These are phyloP conservation scores for Colletotrichum caudatum DNA, from an alignment of 2,329 filamentous ascomycete genomes.

Conservation along the genomic window DNA sequence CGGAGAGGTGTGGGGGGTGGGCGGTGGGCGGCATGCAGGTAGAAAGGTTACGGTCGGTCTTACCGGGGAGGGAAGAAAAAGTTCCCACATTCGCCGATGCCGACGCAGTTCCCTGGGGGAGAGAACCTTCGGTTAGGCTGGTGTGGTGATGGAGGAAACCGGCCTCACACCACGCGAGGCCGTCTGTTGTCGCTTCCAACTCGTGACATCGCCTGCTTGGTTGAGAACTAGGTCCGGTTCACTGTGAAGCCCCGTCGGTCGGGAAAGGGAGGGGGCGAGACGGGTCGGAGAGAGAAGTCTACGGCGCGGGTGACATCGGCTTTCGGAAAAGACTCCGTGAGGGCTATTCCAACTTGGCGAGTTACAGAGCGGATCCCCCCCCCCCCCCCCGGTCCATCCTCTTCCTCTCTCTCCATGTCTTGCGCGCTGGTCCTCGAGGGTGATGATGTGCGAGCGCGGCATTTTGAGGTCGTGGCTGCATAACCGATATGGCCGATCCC, in stretches of 20 bases:
- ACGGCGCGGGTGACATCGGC: conserved; percentile 36
- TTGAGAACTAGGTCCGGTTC: no score
- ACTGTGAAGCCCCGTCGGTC: accelerated
- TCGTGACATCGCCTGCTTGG: neutral
- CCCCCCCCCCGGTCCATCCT: neutral
- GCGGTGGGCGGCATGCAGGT: conserved; percentile 3
- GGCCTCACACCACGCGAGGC: neutral
- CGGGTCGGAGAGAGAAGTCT: no score
- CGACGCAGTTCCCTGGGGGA: neutral
- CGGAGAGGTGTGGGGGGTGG: neutral
- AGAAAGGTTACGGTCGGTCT: conserved; percentile 13
- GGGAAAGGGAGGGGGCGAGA: no score
- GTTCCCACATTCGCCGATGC: neutral
- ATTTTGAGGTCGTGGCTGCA: conserved; percentile 21
- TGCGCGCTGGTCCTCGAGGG: neutral
- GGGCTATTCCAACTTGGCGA: neutral
- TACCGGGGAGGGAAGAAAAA: neutral
- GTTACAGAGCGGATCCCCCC: neutral
- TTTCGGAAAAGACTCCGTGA: conserved; percentile 24
- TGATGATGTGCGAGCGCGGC: conserved; percentile 7
- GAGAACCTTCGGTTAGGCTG: neutral
- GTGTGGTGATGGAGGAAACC: no score
- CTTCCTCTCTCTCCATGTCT: neutral
- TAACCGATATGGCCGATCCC: conserved; percentile 32
- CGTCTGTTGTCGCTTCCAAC: neutral